Evolutionary conservation across 1,284 basidiomycete species (phyloP), one percentile per base, ranked within the genome.

Genomic region (Rhodotorula sp.): DNA sequence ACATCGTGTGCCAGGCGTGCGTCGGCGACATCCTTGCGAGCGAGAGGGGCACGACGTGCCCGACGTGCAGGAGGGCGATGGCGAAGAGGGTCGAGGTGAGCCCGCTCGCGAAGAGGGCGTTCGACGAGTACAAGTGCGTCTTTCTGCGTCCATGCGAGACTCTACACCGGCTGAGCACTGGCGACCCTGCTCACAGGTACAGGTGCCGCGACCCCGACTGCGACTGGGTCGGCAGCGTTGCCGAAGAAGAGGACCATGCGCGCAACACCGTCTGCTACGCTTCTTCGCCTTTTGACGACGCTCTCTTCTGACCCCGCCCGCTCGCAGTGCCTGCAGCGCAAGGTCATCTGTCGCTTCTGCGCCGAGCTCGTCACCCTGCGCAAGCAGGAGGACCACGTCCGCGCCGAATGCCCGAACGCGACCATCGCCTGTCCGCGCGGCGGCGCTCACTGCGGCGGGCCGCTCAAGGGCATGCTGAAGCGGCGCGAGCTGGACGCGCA

Each of bases 181-280:
- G 5, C 4, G 12, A 14, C 53, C 5, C 52, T 14, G n/a, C 27
- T 8, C 17, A 17, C 52, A 67, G 65, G 19, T 10, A 61, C 42
- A 50, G 44, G 25, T 67, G 65, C 65, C 42, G 49, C 23, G 25
- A 61, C n/a, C 9, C n/a, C 7, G 12, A 25, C 10, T 67, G 65
- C 46, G 1, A 4, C 4, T 61, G 65, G 65, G 48, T 34, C 21
- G 65, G 65, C 21, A 21, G 59, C 16, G 12, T 48, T 4, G 45
- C 14, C 17, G 52, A 60, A 12, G 65, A 56, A 4, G 7, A 34
- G 45, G 16, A 60, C 7, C 65, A 67, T 23, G 14, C n/a, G 9
- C 12, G 8, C 12, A 3, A 9, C 12, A 7, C n/a, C 34, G 34
- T 56, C 17, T 34, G 54, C 25, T 27, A n/a, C 19, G 12, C 25